phyloP scores from a whole-genome alignment of 345 rosid species.

The Brassica incana region DNA sequence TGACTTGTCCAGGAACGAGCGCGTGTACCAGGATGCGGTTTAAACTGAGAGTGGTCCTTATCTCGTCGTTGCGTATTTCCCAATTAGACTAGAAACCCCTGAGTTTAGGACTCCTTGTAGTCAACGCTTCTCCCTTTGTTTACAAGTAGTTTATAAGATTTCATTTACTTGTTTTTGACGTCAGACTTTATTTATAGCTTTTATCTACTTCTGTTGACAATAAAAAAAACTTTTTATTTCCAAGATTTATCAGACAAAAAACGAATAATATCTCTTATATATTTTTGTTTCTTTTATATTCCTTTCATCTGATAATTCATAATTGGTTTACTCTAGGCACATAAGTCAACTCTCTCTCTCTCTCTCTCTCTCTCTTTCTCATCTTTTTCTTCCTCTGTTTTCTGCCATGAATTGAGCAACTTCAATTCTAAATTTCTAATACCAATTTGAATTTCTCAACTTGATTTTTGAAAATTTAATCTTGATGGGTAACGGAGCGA shows the following conservation, averaged over 20 bases:
- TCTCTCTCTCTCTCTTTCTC: background rate
- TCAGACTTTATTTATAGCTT: background rate
- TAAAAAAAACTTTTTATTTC: background rate
- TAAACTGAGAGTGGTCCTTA: conserved; percentile 12
- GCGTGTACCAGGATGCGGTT: background rate
- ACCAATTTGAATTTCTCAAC: background rate
- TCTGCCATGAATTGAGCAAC: background rate
- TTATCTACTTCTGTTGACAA: conserved; percentile 16
- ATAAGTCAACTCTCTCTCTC: background rate
- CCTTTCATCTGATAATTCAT: background rate
- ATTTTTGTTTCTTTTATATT: conserved; percentile 11
- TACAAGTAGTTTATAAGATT: background rate
- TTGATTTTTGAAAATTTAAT: background rate
- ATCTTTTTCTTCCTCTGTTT: background rate
- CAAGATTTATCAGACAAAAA: background rate
- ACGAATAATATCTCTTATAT: conserved; percentile 25
- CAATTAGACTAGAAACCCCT: conserved; percentile 27
- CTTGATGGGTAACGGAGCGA: conserved; percentile 4
- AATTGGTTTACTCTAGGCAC: background rate
- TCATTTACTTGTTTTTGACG: conserved; percentile 28
- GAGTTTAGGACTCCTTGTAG: conserved; percentile 19
- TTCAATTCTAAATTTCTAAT: background rate
- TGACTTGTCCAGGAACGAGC: background rate
- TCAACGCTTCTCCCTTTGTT: conserved; percentile 30
- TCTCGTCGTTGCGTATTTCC: background rate